Base-by-base conservation (phyloP, 345 rosid species). In the Punica granatum region DNA sequence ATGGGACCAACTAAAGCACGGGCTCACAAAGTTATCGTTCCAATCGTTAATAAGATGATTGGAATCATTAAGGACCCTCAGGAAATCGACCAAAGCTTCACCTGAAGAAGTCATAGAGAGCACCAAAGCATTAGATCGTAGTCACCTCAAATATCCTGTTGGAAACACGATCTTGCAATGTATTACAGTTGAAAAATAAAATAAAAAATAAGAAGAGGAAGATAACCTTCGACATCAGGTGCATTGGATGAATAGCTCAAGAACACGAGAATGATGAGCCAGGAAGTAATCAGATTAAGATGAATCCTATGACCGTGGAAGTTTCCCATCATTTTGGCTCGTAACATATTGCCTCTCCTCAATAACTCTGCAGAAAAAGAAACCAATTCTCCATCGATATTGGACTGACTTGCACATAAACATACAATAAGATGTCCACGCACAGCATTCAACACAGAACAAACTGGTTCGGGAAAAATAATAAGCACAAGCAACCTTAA, bases 1-100 rank as follows among this genome's bases (percentile, higher is more conserved):
- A 76, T 82, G 80, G 61, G 88, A 84, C 98, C 98, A 93, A 67
- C 97, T 86, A 75, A 63, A 77, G 87, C 98, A 93, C 42, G 98
- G 94, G 83, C 89, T 93, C 70, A 87, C 91, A 11, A 87, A 64
- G 85, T 63, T 2, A 15, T 75, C 39, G 69, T 85, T 75, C 98
- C 97, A 93, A 69, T 88, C 80, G 16, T 62, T 81, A 43, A 85
- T 76, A 61, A 19, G 82, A 25, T 67, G 62, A 46, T 70, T 67
- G 15, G 92, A 78, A 73, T 89, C 88, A 39, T 89, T 85, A 67
- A 90, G 94, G 36, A 76, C 75, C 23, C 36, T 70, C 41, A 76
- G 81, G 66, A 90, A 77, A 70, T 86, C 80, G 35, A 74, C n/a
- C 78, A 93, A 78, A 68, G 96, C 97, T 60, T 87, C 82, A 71